A percentile compares a stretch with the other conserved stretches of the same genome.
phyloP scores from a whole-genome alignment of 2,329 filamentous ascomycete genomes.

The Cadophora sp. region DNA sequence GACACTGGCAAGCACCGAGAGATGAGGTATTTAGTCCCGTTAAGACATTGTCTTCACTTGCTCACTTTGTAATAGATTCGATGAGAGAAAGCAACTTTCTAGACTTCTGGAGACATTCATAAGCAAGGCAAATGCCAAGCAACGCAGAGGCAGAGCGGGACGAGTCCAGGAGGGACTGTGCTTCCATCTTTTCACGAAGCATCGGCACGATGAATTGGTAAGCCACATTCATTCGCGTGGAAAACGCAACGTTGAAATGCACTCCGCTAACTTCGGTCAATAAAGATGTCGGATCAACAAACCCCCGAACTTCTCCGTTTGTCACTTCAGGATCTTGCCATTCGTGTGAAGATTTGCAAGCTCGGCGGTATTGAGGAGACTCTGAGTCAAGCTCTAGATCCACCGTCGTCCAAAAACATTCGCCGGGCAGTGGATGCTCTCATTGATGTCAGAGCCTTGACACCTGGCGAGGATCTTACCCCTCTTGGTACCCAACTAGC shows the following conservation, averaged over 20 bases:
- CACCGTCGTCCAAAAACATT: constrained; percentile 91
- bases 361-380: constrained; percentile 93
- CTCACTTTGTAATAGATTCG: constrained; percentile 59
- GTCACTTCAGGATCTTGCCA: constrained; percentile 91
- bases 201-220: constrained; percentile 77
- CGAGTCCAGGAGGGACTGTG: constrained; percentile 95
- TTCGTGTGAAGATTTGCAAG: constrained; percentile 97
- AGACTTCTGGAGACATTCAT: constrained; percentile 94
- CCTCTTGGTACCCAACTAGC: constrained; percentile 86
- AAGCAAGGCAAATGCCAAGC: constrained; percentile 93
- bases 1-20: constrained; percentile 97
- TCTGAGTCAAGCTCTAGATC: constrained; percentile 84
- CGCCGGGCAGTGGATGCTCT: constrained; percentile 90
- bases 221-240: constrained; percentile 24
- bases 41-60: background rate
- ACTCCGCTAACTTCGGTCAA: background rate
- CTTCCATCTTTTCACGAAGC: constrained; percentile 93
- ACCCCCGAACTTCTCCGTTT: constrained; percentile 95
- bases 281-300: constrained; percentile 82
- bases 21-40: constrained; percentile 64
- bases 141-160: constrained; percentile 89
- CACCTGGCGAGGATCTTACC: constrained; percentile 81
- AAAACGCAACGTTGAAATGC: background rate
- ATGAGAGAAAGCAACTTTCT: constrained; percentile 90
- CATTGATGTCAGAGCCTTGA: constrained; percentile 90